Percentiles rank a stretch among this genome's conserved stretches.
phyloP scores from a whole-genome alignment of 2,329 filamentous ascomycete species.

The Leptographium wingfieldii region DNA sequence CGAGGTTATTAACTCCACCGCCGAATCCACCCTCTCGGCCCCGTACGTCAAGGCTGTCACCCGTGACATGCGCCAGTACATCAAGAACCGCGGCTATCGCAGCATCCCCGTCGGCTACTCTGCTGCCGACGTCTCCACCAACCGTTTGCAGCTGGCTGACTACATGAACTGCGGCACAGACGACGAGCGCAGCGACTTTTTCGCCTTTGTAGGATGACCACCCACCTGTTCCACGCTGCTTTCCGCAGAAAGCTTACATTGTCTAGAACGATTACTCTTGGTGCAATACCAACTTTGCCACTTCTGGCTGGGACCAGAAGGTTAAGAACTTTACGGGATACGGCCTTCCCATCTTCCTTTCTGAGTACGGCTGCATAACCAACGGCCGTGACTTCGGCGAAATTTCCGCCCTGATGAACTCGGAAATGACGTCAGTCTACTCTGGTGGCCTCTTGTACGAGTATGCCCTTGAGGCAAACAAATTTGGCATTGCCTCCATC shows the following conservation, averaged over 20 bases:
- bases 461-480: conserved; percentile 68
- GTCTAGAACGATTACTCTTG: conserved; percentile 68
- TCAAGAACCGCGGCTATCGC: conserved; percentile 48
- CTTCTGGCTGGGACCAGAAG: conserved; percentile 76
- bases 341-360: conserved; percentile 83
- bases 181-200: conserved; percentile 76
- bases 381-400: conserved; percentile 75
- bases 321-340: conserved; percentile 79
- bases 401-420: conserved; percentile 64
- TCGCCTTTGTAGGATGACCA: conserved; percentile 45
- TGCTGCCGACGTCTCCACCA: conserved; percentile 68
- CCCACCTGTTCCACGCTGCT: neutral
- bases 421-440: conserved; percentile 78
- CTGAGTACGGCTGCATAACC: conserved; percentile 82
- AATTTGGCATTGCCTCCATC: conserved; percentile 69
- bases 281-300: conserved; percentile 59
- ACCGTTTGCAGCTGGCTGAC: conserved; percentile 72
- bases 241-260: neutral
- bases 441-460: conserved; percentile 95
- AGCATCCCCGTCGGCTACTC: conserved; percentile 64
- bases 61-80: conserved; percentile 63
- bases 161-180: conserved; percentile 93
- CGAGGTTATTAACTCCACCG: conserved; percentile 61
- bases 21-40: conserved; percentile 50
- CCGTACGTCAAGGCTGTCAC: conserved; percentile 70